A percentile compares a stretch with the other conserved stretches of the same genome.
phyloP scores from a whole-genome alignment of 2,329 filamentous ascomycete genomes.

The Penicillium aurantiogriseum region DNA sequence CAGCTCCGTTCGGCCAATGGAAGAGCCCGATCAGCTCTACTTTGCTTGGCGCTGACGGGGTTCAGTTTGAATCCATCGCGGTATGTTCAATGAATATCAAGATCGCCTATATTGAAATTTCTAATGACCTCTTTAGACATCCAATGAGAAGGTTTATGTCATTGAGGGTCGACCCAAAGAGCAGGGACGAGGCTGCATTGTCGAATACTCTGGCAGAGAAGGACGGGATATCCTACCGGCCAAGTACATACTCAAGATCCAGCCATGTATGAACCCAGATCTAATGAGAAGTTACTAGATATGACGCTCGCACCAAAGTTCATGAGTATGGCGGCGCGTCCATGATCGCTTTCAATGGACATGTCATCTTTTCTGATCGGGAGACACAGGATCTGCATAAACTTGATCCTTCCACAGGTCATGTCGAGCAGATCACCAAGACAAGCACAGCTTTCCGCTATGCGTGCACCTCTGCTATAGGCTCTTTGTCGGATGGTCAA shows the following conservation, averaged over 20 bases:
- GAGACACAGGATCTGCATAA: slow-evolving; percentile 44
- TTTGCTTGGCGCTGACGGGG: slow-evolving; percentile 22
- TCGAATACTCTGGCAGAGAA: slow-evolving; percentile 32
- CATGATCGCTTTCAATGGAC: slow-evolving; percentile 40
- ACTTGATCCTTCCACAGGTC: slow-evolving; percentile 39
- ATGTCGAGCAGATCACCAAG: slow-evolving; percentile 33
- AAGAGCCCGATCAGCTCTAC: slow-evolving; percentile 34
- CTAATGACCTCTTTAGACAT: not conserved
- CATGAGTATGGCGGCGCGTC: slow-evolving; percentile 55
- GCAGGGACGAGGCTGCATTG: slow-evolving; percentile 45
- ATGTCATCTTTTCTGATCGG: slow-evolving; percentile 49
- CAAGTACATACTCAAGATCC: slow-evolving; percentile 31
- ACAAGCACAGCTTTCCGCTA: slow-evolving; percentile 2
- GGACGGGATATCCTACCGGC: slow-evolving; percentile 23
- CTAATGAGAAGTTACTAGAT: slow-evolving; percentile 28
- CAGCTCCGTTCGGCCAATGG: slow-evolving; percentile 36
- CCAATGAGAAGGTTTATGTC: slow-evolving; percentile 28
- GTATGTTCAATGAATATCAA: slow-evolving; percentile 11
- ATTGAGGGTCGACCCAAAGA: slow-evolving; percentile 33
- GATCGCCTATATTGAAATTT: too few relatives aligned
- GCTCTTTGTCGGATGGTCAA: slow-evolving; percentile 20
- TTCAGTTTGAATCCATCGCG: slow-evolving; percentile 9
- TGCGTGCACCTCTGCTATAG: slow-evolving; percentile 42
- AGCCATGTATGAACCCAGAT: slow-evolving; percentile 25
- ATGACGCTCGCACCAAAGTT: slow-evolving; percentile 45